Evolutionary conservation across 345 rosid species (phyloP), one percentile per base, ranked within the genome.

Genomic region (Passiflora organensis): DNA sequence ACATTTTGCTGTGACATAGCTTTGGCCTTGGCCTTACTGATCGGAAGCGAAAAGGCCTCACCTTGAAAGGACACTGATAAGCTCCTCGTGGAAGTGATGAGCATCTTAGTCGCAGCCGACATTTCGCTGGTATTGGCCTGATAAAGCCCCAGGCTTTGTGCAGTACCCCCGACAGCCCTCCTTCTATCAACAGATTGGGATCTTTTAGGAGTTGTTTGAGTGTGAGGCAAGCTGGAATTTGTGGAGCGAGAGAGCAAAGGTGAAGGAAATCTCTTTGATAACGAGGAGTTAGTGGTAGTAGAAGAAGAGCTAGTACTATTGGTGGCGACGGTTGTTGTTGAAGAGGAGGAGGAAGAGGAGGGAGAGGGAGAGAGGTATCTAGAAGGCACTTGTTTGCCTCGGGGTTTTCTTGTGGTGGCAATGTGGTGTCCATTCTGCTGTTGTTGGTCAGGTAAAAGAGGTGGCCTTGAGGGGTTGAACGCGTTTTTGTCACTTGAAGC

Each of bases 61-160:
- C 98, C 98, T 78, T 88, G 98, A 55, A 91, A 91, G 0, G 98
- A 82, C 62, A 91, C 96, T 23, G 95, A 81, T 60, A 91, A 76
- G 54, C 95, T 91, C 68, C 98, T 65, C 0, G 98, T 76, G 10
- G 96, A 91, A 73, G 95, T 86, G 59, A 91, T 77, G 61, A 84
- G 66, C 90, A 88, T 80, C 79, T 75, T 86, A 5, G 84, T 66
- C 0, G 93, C 87, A 45, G 82, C 72, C 6, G 88, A 81, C 68
- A 80, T 65, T 66, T 77, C 86, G 23, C 71, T 39, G 6, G 61
- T 66, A 66, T 71, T 76, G 53, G 61, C 70, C 57, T 56, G 74
- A 14, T 64, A 55, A 6, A 59, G 37, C 32, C 56, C 54, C 11
- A 78, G 71, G 32, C 57, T 74, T 42, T 76, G 72, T 42, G 77